Conservation (phyloP, 345 rosid genomes). For the Linum lewisii region DNA sequence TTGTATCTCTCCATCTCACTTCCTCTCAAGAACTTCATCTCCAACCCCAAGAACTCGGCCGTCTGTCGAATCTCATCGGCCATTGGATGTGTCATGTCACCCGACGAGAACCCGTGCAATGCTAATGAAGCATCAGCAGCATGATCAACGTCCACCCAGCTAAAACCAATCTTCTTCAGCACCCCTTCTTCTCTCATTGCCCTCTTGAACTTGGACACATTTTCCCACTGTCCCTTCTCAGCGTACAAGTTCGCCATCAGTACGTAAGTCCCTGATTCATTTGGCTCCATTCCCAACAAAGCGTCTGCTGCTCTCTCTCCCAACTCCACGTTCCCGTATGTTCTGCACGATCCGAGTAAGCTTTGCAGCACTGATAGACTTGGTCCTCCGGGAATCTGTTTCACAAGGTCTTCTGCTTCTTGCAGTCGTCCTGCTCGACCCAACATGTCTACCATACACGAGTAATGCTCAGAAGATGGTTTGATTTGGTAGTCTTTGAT, state of each 20-base stretch:
- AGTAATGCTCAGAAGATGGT: constrained; percentile 66
- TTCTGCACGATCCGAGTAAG: constrained; percentile 68
- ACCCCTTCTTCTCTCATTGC: constrained; percentile 69
- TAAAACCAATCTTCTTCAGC: constrained; percentile 68
- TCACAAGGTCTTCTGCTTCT: constrained; percentile 63
- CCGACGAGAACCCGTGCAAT: constrained; percentile 64
- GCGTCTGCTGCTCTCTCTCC: constrained; percentile 54
- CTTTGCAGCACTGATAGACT: constrained; percentile 67
- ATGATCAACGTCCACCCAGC: constrained; percentile 70
- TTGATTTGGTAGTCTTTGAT: constrained; percentile 42
- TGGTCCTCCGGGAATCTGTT: constrained; percentile 53
- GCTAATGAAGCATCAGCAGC: constrained; percentile 28
- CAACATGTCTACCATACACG: constrained; percentile 87
- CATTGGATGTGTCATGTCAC: constrained; percentile 57
- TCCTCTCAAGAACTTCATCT: constrained; percentile 39
- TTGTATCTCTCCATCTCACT: background rate
- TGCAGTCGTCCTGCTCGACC: constrained; percentile 68
- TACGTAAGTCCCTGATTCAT: constrained; percentile 62
- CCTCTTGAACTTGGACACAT: constrained; percentile 48
- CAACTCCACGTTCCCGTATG: constrained; percentile 60
- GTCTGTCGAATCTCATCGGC: constrained; percentile 43
- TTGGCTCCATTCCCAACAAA: constrained; percentile 52
- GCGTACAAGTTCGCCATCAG: constrained; percentile 84
- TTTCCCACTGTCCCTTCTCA: constrained; percentile 71
- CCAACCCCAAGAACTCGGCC: constrained; percentile 46